phyloP scores from a whole-genome alignment of 1,284 basidiomycete species.

The Ceratobasidium sp. region DNA sequence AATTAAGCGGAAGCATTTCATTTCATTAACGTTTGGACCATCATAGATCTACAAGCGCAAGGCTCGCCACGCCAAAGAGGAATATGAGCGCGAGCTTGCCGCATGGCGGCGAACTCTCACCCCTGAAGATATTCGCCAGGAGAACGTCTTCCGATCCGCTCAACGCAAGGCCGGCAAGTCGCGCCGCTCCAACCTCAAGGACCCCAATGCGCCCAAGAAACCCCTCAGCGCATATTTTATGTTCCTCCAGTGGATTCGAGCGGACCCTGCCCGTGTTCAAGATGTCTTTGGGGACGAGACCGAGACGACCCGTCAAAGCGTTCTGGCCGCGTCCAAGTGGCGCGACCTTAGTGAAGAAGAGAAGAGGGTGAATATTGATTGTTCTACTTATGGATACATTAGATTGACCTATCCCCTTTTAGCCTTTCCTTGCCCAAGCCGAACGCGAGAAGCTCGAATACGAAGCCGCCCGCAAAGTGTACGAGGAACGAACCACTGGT shows the following conservation, averaged over 20 bases:
- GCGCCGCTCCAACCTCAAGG: conserved; percentile 92
- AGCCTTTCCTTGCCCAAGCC: conserved; percentile 89
- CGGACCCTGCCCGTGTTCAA: conserved; percentile 69
- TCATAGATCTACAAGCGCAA: conserved; percentile 77
- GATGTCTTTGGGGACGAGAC: conserved; percentile 91
- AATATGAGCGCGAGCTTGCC: conserved; percentile 77
- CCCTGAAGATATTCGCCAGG: conserved; percentile 91
- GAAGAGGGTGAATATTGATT: conserved; percentile 68
- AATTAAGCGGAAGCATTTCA: conserved; percentile 7
- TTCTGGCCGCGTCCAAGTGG: conserved; percentile 91
- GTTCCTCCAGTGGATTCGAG: conserved; percentile 87
- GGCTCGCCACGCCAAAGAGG: conserved; percentile 82
- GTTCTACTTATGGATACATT: conserved; percentile 23
- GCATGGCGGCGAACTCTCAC: conserved; percentile 89
- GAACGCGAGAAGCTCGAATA: conserved; percentile 93
- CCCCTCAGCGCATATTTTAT: conserved; percentile 94
- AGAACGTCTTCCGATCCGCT: conserved; percentile 88
- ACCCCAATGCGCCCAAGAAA: conserved; percentile 96
- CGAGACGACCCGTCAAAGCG: conserved; percentile 93
- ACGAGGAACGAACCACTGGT: conserved; percentile 77
- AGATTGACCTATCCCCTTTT: conserved; percentile 29
- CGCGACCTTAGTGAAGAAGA: conserved; percentile 88
- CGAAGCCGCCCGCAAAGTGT: conserved; percentile 76
- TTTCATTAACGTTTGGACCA: neutral
- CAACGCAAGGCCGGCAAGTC: conserved; percentile 94